phyloP scores from a whole-genome alignment of 768 basidiomycete genomes.

The Tricholomella constricta region DNA sequence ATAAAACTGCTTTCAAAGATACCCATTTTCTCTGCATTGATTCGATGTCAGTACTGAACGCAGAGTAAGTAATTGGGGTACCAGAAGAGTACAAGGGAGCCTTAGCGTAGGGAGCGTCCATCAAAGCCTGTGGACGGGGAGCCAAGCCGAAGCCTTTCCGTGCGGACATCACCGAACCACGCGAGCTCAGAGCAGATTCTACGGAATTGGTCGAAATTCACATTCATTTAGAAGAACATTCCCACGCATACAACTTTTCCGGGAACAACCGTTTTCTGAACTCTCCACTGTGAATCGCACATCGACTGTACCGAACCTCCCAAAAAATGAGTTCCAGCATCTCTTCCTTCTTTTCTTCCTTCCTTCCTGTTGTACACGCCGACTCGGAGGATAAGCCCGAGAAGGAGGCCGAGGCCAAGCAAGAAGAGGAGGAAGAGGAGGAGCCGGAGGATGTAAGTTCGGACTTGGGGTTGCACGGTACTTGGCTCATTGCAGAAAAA shows the following conservation, averaged over 20 bases:
- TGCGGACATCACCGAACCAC: no score
- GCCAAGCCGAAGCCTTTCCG: no score
- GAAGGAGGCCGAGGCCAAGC: slow-evolving; percentile 60
- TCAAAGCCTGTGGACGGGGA: no score
- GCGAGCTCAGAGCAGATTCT: no score
- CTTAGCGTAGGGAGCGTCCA: no score
- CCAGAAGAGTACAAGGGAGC: no score
- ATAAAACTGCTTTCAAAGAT: no score
- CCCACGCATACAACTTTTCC: slow-evolving; percentile 14
- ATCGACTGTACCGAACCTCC: slow-evolving; percentile 1
- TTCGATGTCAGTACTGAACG: no score
- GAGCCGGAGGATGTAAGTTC: slow-evolving; percentile 83
- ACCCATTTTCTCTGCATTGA: no score
- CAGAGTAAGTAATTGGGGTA: no score
- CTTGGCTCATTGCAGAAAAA: slow-evolving; percentile 27
- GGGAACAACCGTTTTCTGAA: slow-evolving; percentile 14
- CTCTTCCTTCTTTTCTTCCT: slow-evolving; percentile 46
- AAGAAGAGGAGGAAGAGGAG: slow-evolving; percentile 48
- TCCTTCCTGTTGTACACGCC: slow-evolving; percentile 45
- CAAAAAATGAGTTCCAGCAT: slow-evolving; percentile 42
- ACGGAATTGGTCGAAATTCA: neutral
- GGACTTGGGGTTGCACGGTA: neutral
- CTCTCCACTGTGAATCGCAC: neutral
- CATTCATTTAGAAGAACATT: neutral
- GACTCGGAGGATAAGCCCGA: slow-evolving; percentile 45